Conservation (phyloP, 805 yeast species). For the Lipomyces kockii region DNA sequence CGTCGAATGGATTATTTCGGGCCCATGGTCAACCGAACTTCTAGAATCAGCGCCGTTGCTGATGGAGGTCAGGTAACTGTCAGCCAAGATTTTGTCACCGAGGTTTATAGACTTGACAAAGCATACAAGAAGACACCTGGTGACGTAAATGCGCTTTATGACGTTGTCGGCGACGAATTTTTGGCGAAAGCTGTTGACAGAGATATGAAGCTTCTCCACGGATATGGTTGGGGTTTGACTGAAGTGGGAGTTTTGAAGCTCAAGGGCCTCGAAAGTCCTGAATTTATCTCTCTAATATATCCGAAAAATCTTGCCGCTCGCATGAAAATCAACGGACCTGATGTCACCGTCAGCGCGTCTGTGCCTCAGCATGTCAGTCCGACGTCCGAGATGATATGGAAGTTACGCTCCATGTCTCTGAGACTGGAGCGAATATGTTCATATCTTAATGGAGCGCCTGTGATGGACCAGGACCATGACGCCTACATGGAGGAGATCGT, state of each 20-base stretch:
- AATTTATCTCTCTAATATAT: slow-evolving; percentile 75
- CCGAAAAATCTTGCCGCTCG: slow-evolving; percentile 69
- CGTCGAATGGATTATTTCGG: slow-evolving; percentile 98
- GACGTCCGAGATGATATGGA: slow-evolving; percentile 9
- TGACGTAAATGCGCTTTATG: slow-evolving; percentile 38
- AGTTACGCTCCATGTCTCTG: slow-evolving; percentile 23
- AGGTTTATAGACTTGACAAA: slow-evolving; percentile 61
- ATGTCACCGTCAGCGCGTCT: slow-evolving; percentile 1
- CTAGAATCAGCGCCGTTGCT: slow-evolving; percentile 91
- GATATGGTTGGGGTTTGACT: slow-evolving; percentile 68
- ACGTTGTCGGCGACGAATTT: slow-evolving; percentile 42
- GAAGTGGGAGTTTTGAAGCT: slow-evolving; percentile 84
- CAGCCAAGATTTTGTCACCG: slow-evolving; percentile 78
- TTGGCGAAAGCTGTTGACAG: slow-evolving; percentile 63
- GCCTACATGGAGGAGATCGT: slow-evolving; percentile 23
- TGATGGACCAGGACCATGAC: slow-evolving; percentile 17
- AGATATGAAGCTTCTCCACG: slow-evolving; percentile 67
- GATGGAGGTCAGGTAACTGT: slow-evolving; percentile 98
- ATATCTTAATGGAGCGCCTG: slow-evolving; percentile 22
- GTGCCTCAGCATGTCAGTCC: slow-evolving; percentile 2
- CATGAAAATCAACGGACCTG: slow-evolving; percentile 46
- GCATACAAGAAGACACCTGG: slow-evolving; percentile 48
- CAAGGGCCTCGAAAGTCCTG: slow-evolving; percentile 94
- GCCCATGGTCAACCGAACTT: slow-evolving; percentile 95
- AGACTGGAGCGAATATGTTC: slow-evolving; percentile 34